phyloP scores from a whole-genome alignment of 495 filamentous ascomycete genomes.

The Chaetomidium leptoderma region DNA sequence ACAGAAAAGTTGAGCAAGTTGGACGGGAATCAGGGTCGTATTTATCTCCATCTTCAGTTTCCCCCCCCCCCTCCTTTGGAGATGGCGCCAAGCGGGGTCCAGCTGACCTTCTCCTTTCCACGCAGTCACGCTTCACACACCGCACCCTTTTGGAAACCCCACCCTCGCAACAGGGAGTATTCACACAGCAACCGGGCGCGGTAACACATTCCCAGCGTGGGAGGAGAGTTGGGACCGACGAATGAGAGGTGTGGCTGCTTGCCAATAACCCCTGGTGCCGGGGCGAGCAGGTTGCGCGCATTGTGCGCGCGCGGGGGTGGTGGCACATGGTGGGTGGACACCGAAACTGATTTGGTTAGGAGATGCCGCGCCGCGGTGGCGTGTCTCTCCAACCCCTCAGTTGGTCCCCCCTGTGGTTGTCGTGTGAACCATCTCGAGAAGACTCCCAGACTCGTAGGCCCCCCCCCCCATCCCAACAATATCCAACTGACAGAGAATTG shows the following conservation, averaged over 20 bases:
- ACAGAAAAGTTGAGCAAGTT: not conserved
- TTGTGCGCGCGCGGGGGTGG: conserved; percentile 2
- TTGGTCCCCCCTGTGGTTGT: too few relatives aligned
- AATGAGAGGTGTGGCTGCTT: not conserved
- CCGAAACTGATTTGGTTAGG: not conserved
- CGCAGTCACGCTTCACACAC: not conserved
- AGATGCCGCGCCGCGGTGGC: not conserved
- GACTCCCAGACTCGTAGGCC: too few relatives aligned
- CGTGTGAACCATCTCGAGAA: too few relatives aligned
- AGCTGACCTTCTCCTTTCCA: not conserved
- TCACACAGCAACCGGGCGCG: not conserved
- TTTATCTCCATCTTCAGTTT: not conserved
- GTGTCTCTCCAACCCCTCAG: conserved; percentile 1
- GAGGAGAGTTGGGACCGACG: not conserved
- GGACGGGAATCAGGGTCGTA: not conserved
- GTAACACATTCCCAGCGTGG: not conserved
- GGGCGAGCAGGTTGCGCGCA: conserved; percentile 15
- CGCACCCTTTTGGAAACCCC: not conserved
- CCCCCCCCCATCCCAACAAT: too few relatives aligned
- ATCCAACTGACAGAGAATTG: too few relatives aligned
- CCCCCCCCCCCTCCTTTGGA: not conserved
- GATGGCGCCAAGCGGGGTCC: not conserved
- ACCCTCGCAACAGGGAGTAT: not conserved
- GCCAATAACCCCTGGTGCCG: not conserved
- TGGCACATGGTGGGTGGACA: not conserved